Base-by-base conservation (phyloP, 257 asterid genomes). In the Solanum virginianum region DNA sequence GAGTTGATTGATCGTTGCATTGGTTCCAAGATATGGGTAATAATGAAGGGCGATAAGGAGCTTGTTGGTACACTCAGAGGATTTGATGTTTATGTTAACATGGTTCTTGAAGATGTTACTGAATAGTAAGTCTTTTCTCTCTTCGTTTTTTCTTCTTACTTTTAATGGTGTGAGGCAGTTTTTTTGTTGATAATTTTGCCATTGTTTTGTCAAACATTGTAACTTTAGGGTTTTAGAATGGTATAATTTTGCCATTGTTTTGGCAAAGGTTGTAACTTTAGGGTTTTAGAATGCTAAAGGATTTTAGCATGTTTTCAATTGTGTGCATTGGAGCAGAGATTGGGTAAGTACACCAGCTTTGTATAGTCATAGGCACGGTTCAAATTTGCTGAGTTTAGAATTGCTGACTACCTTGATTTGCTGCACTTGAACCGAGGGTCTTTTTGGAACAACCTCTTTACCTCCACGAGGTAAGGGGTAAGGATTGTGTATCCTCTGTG, bases 11-110 rank as follows among this genome's bases (percentile, higher is more conserved):
- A 93, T 86, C 92, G 97, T 36, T 94, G 98, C 86, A 90, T 94
- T 22, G 98, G 98, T 81, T 94, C 97, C 75, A 94, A 94, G 89
- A 92, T 94, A 57, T 94, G 98, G 98, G 98, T 94, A 3, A 94
- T 94, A 84, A 94, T 94, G 98, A 94, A 94, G 87, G 98, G 98
- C n/a, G 97, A 93, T 84, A 94, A 94, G 87, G 98, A 93, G 85
- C 90, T 94, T 70, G 98, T 94, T 24, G 98, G 98, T 63, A 94
- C 97, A 24, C 97, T 94, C 79, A 90, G 91, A 84, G 96, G 98
- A 53, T 94, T 94, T 82, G 98, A 94, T 82, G 97, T 93, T 81
- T 94, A 93, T 85, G 98, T 94, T 84, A 94, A 94, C 85, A 93
- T 94, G 98, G 98, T 94, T 85, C 91, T 94, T 55, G 98, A 94